Percentiles rank a stretch among this genome's conserved stretches.
These are phyloP conservation scores for Caloboletus inedulis DNA, from an alignment of 1,284 basidiomycete species.

Conservation along the genomic window DNA sequence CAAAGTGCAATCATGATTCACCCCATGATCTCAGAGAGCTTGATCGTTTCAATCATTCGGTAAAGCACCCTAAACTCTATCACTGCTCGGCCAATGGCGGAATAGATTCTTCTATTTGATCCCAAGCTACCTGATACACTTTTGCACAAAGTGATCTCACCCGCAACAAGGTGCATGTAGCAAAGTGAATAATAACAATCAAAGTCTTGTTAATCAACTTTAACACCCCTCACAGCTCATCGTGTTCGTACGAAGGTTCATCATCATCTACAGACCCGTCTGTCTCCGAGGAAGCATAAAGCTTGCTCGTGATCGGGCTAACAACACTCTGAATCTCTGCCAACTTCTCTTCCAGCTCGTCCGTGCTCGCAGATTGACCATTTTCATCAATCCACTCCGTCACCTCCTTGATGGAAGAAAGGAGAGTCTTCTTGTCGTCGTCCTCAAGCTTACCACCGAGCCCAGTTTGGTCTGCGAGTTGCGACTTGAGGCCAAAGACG, in stretches of 20 bases:
- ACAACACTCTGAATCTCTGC: constrained; percentile 70
- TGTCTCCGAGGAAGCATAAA: constrained; percentile 55
- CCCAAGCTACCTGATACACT: neutral
- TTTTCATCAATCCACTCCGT: constrained; percentile 90
- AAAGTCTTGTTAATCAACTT: constrained; percentile 3
- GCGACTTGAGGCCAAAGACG: constrained; percentile 82
- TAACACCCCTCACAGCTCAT: constrained; percentile 52
- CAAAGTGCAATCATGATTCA: neutral
- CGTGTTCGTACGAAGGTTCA: constrained; percentile 58
- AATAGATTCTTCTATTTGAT: constrained; percentile 16
- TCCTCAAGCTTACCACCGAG: constrained; percentile 86
- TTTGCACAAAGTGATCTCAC: neutral
- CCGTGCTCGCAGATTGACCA: constrained; percentile 71
- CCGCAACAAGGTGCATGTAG: neutral
- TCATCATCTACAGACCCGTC: constrained; percentile 50
- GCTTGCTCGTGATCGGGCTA: constrained; percentile 75
- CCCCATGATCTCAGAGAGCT: neutral
- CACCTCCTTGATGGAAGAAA: constrained; percentile 82
- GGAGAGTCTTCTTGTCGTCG: constrained; percentile 87
- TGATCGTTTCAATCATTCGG: neutral
- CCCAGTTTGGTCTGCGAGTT: constrained; percentile 84
- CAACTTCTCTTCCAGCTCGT: constrained; percentile 92
- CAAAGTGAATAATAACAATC: constrained; percentile 12
- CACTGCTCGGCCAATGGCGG: neutral
- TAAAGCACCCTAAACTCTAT: constrained; percentile 5